Evolutionary conservation across 1,139 yeast species (phyloP), one percentile per base, ranked within the genome.

Genomic region (Candida sp.): DNA sequence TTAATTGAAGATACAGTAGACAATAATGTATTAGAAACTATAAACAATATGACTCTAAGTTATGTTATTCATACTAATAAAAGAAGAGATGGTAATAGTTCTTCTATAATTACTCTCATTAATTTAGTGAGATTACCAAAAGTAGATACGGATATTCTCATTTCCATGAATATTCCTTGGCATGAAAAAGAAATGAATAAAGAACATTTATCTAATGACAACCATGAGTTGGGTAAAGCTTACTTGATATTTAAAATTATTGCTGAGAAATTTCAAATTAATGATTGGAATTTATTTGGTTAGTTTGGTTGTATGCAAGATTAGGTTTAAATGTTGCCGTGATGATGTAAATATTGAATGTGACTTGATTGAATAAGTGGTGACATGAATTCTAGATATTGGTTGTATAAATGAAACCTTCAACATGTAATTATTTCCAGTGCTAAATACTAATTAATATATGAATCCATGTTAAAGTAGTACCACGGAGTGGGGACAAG

Each of bases 111-210:
- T 15, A 42, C 44, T 4, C 48, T 48, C 22, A 52, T 84, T 21
- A 82, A 79, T 1, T 60, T 85, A 40, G 63, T 84, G 21, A 68
- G 90, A 41, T 55, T 84, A 33, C 55, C 57, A 4, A 70, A 68
- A 40, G 81, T 68, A 0, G 63, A 64, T 1, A 82, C 95, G 0
- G 96, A 87, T 60, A 70, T 84, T 2, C 56, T 87, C 40, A 61
- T 87, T 15, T 76, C 86, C 2, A 72, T 78, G 57, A 84, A 84
- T 51, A 67, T 81, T 2, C 86, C 88, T 15, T 32, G 44, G 3
- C n/a, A n/a, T n/a, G 57, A 58, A 34, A 62, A 79, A 69, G 53
- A 63, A 1, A 52, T 78, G 6, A 80, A 81, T 57, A 79, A 73
- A 30, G 9, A 30, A 19, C 12, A 5, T 29, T 37, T 36, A 19